Percentiles rank a stretch among this genome's conserved stretches.
phyloP scores from a whole-genome alignment of 441 rosid species.

The Heliophila coronopifolia region DNA sequence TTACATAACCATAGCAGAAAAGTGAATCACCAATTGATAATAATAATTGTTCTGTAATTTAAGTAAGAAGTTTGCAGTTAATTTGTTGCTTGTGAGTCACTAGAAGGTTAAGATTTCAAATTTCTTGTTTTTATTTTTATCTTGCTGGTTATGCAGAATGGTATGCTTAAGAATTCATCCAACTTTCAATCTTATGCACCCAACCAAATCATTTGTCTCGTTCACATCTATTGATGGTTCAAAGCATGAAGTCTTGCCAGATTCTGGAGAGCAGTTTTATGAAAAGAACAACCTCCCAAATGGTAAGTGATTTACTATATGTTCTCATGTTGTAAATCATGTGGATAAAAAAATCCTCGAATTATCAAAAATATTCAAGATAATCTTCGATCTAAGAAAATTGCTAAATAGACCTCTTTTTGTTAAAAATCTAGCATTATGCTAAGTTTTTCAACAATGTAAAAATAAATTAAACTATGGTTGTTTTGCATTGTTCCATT shows the following conservation, averaged over 20 bases:
- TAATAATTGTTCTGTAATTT: background rate
- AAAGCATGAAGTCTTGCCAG: slow-evolving; percentile 80
- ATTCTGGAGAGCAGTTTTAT: slow-evolving; percentile 47
- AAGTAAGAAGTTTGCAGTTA: background rate
- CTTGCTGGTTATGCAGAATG: slow-evolving; percentile 31
- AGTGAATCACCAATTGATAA: background rate
- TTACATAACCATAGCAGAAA: background rate
- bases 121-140: background rate
- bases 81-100: background rate
- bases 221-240: slow-evolving; percentile 68
- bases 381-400: no score
- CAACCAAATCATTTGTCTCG: slow-evolving; percentile 55
- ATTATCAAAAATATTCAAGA: no score
- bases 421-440: no score
- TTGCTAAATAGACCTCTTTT: no score
- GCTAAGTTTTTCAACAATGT: no score
- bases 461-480: no score
- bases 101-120: background rate
- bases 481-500: no score
- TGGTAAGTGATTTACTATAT: slow-evolving; percentile 31
- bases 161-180: slow-evolving; percentile 89
- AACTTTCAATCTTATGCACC: slow-evolving; percentile 57
- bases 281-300: slow-evolving; percentile 62
- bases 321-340: background rate
- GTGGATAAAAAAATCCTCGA: no score